Conservation (phyloP, 2,329 filamentous ascomycete species). For the Aureobasidium sp. region DNA sequence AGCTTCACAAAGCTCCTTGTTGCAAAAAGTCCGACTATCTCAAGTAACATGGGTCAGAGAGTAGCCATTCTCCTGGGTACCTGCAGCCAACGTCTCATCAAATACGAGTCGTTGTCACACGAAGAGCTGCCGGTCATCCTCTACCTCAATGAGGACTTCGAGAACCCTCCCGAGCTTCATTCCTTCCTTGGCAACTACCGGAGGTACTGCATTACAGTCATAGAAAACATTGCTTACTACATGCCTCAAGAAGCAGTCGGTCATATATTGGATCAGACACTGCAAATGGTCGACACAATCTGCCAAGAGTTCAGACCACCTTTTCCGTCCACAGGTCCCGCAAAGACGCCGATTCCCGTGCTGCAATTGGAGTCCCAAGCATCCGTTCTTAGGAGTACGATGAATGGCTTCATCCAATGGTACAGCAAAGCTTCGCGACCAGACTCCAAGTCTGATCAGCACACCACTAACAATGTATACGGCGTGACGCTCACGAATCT, state of each 20-base stretch:
- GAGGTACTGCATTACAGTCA: constrained; percentile 78
- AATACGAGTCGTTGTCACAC: constrained; percentile 80
- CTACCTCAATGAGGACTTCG: constrained; percentile 87
- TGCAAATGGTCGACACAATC: constrained; percentile 59
- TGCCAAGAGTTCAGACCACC: constrained; percentile 7
- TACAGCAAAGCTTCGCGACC: constrained; percentile 10
- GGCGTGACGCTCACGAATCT: constrained; percentile 1
- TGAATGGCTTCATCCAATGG: constrained; percentile 17
- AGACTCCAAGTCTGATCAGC: constrained; percentile 8
- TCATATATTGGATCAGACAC: constrained; percentile 76
- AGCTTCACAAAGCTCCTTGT: constrained; percentile 80
- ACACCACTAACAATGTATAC: constrained; percentile 6
- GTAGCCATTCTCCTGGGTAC: constrained; percentile 73
- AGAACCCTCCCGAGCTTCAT: constrained; percentile 88
- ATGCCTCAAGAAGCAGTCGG: constrained; percentile 78
- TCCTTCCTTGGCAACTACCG: constrained; percentile 94
- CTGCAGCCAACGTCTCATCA: constrained; percentile 74
- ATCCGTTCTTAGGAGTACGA: constrained; percentile 13
- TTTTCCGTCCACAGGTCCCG: constrained; percentile 32
- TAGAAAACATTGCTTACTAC: constrained; percentile 77
- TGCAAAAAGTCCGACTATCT: constrained; percentile 62
- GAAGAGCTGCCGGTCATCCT: constrained; percentile 73
- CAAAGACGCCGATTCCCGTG: constrained; percentile 63
- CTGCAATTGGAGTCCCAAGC: constrained; percentile 74
- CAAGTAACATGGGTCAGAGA: constrained; percentile 51